phyloP scores from a whole-genome alignment of 2,329 filamentous ascomycete species.

The Lasiodiplodia hormozganensis region DNA sequence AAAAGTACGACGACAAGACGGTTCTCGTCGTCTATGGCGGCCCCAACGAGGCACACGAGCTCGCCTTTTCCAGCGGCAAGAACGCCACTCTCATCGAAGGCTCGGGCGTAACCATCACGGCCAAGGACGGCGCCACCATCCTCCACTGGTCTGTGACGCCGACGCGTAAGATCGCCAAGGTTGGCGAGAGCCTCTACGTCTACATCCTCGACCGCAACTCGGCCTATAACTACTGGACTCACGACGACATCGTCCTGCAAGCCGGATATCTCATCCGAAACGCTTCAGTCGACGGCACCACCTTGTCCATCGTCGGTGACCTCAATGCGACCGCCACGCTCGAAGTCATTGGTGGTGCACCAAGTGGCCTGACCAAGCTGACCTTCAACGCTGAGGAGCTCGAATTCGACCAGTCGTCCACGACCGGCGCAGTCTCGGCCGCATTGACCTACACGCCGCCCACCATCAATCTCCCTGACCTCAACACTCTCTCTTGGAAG shows the following conservation, averaged over 20 bases:
- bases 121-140: conserved; percentile 53
- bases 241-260: conserved; percentile 62
- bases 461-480: conserved; percentile 61
- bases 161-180: conserved; percentile 59
- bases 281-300: conserved; percentile 61
- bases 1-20: conserved; percentile 65
- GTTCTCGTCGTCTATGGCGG: conserved; percentile 71
- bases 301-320: conserved; percentile 71
- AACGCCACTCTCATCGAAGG: conserved; percentile 51
- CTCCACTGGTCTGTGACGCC: conserved; percentile 64
- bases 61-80: conserved; percentile 55
- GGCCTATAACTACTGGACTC: conserved; percentile 38
- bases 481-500: conserved; percentile 70
- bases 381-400: conserved; percentile 64
- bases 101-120: conserved; percentile 44
- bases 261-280: conserved; percentile 70
- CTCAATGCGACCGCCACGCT: conserved; percentile 72
- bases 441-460: conserved; percentile 60
- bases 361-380: conserved; percentile 59
- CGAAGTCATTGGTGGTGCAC: conserved; percentile 71
- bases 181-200: conserved; percentile 59
- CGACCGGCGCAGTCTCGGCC: conserved; percentile 58
- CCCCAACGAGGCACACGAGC: conserved; percentile 67
- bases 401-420: conserved; percentile 50
- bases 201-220: conserved; percentile 59